Evolutionary conservation across 805 yeast species (phyloP).

Genomic region (Pichia californica): DNA sequence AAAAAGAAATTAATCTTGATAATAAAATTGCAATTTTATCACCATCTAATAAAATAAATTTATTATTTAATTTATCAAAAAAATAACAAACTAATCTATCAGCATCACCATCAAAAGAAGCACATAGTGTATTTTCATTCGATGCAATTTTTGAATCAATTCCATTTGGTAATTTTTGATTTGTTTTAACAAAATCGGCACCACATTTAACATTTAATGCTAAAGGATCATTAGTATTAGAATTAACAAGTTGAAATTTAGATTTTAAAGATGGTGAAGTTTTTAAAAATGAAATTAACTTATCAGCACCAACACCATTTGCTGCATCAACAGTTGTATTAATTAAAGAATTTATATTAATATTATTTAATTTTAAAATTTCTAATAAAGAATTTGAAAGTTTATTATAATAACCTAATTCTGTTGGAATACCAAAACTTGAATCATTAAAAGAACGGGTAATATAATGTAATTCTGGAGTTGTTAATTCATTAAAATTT

Average conservation of each 20-base stretch:
- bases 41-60: conserved; percentile 72
- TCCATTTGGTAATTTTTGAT: conserved; percentile 68
- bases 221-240: conserved; percentile 44
- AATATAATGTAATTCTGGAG: conserved; percentile 90
- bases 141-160: conserved; percentile 23
- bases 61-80: conserved; percentile 25
- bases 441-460: conserved; percentile 67
- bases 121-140: conserved; percentile 44
- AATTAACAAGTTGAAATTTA: conserved; percentile 44
- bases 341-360: conserved; percentile 7
- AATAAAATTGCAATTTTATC: conserved; percentile 86
- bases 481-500: conserved; percentile 71
- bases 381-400: conserved; percentile 46
- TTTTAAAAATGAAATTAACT: conserved; percentile 37
- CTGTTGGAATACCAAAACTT: conserved; percentile 54
- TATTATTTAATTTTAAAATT: conserved; percentile 31
- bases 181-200: conserved; percentile 92
- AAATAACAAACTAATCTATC: conserved; percentile 86
- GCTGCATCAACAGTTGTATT: conserved; percentile 79
- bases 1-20: conserved; percentile 53
- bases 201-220: conserved; percentile 77
- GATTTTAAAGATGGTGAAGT: conserved; percentile 24
- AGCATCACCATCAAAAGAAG: conserved; percentile 96
- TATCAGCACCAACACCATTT: conserved; percentile 94
- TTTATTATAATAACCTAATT: conserved; percentile 64